phyloP scores from a whole-genome alignment of 805 yeast species.

The Pichia heedii region DNA sequence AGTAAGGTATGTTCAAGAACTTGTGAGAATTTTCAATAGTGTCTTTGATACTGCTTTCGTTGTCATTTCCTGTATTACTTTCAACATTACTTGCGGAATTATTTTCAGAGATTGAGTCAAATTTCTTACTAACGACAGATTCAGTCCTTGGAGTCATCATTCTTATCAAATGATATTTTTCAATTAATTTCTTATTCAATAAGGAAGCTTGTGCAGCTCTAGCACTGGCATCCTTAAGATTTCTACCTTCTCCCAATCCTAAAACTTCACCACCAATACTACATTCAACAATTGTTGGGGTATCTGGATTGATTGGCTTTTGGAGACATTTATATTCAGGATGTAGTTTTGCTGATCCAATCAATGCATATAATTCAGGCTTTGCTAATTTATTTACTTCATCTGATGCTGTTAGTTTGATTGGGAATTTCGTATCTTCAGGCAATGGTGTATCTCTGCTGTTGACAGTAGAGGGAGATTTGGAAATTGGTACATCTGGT shows the following conservation, averaged over 20 bases:
- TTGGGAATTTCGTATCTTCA: constrained; percentile 16
- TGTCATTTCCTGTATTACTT: background rate
- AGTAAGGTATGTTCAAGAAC: constrained; percentile 1
- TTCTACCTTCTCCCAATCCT: constrained; percentile 66
- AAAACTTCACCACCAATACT: constrained; percentile 53
- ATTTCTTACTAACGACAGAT: constrained; percentile 9
- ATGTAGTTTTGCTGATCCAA: constrained; percentile 65
- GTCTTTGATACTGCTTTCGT: background rate
- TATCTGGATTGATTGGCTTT: constrained; percentile 24
- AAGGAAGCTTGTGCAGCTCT: constrained; percentile 82
- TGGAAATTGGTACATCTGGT: background rate
- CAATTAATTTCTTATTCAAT: constrained; percentile 46
- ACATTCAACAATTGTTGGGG: constrained; percentile 38
- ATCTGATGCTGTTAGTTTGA: constrained; percentile 10
- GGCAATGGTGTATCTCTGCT: background rate
- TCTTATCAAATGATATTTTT: constrained; percentile 52
- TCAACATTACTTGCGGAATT: background rate
- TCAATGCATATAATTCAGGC: constrained; percentile 61
- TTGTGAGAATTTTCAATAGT: background rate
- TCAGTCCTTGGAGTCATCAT: constrained; percentile 39
- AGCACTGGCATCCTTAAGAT: constrained; percentile 67
- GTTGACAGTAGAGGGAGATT: background rate
- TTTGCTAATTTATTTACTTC: constrained; percentile 62
- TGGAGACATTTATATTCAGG: constrained; percentile 45
- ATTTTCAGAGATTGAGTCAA: background rate